A percentile compares a stretch with the other conserved stretches of the same genome.
Conservation (phyloP, 257 asterid genomes). For the Nicotiana obtusifolia region DNA sequence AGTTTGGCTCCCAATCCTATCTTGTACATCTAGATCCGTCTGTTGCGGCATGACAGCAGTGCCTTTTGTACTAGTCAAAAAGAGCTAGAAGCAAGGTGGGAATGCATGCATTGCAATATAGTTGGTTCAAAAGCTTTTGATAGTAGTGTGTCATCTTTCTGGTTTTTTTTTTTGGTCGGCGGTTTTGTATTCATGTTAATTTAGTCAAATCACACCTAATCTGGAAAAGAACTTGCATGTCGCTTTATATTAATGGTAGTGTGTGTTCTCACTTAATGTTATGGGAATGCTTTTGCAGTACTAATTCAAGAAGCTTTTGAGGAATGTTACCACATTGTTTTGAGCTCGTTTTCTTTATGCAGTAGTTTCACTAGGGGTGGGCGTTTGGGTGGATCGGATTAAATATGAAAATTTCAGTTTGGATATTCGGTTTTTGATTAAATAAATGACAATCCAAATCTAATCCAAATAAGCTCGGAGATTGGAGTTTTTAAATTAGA, state of each 20-base stretch:
- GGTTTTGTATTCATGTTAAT: background rate
- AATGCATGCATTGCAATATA: conserved; percentile 20
- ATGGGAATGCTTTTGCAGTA: background rate
- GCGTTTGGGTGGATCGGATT: too few species aligned
- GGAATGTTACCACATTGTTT: background rate
- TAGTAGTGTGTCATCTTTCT: background rate
- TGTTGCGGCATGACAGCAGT: background rate
- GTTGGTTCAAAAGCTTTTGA: background rate
- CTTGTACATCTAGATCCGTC: conserved; percentile 23
- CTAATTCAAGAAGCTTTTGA: background rate
- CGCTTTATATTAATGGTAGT: background rate
- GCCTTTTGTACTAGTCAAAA: conserved; percentile 17
- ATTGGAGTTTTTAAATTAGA: too few species aligned
- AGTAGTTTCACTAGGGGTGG: too few species aligned
- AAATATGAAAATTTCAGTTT: too few species aligned
- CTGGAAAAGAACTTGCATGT: too few species aligned
- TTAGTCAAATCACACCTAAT: background rate
- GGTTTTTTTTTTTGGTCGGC: background rate
- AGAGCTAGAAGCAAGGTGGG: conserved; percentile 26
- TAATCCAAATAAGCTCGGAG: too few species aligned
- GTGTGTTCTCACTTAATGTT: background rate
- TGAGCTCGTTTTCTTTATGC: too few species aligned
- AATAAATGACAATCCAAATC: too few species aligned
- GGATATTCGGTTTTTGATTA: too few species aligned
- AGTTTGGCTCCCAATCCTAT: conserved; percentile 12